These are phyloP conservation scores for Helminthosporium solani DNA, from an alignment of 2,329 filamentous ascomycete genomes.

Conservation along the genomic window DNA sequence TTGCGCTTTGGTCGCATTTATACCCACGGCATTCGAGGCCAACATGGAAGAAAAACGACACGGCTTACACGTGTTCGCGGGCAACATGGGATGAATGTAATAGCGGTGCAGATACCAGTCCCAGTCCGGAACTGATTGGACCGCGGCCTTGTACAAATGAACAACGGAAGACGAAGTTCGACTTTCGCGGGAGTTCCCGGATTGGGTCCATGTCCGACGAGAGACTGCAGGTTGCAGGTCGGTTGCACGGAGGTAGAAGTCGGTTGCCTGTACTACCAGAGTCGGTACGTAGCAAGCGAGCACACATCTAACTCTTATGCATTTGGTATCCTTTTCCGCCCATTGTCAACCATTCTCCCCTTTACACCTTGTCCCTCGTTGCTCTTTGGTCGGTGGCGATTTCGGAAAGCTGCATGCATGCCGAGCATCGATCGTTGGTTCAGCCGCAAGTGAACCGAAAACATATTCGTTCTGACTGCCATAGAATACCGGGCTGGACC, in stretches of 20 bases:
- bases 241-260: slow-evolving; percentile 6
- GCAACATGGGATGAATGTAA: slow-evolving; percentile 7
- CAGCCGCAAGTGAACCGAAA: not conserved
- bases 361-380: not conserved
- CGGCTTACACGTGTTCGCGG: not conserved
- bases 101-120: not conserved
- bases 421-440: not conserved
- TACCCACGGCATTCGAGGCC: slow-evolving; percentile 2
- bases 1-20: slow-evolving; percentile 4
- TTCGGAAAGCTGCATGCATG: not conserved
- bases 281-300: slow-evolving; percentile 5
- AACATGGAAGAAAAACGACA: slow-evolving; percentile 2
- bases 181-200: slow-evolving; percentile 1
- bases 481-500: not conserved
- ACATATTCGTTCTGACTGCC: not conserved
- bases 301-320: slow-evolving; percentile 5
- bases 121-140: slow-evolving; percentile 1
- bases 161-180: not conserved
- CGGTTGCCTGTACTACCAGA: slow-evolving; percentile 5
- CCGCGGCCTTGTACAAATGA: not conserved
- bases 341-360: not conserved
- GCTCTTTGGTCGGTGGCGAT: not conserved
- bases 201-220: slow-evolving; percentile 1
- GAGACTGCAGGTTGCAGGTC: slow-evolving; percentile 7
- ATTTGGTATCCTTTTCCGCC: not conserved